These are phyloP conservation scores for Alternaria burnsii DNA, from an alignment of 2,329 filamentous ascomycete genomes.

Conservation along the genomic window DNA sequence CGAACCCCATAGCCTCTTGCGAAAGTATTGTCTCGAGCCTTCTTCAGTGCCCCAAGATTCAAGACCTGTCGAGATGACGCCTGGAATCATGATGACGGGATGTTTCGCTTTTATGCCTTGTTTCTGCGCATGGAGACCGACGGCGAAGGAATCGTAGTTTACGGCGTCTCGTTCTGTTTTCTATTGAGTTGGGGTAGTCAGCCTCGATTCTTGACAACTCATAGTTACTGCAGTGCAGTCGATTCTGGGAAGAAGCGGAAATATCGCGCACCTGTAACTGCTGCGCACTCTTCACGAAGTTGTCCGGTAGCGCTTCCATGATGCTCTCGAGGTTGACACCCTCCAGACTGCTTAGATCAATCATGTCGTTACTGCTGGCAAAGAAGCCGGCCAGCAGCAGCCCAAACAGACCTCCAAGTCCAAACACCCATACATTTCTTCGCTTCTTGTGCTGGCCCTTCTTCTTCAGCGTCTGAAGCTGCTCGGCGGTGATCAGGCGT, in stretches of 20 bases:
- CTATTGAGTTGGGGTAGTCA: constrained; percentile 55
- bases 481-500: constrained; percentile 61
- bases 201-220: constrained; percentile 12
- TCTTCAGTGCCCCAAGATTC: constrained; percentile 96
- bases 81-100: constrained; percentile 95
- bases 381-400: constrained; percentile 90
- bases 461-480: constrained; percentile 59
- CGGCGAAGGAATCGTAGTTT: constrained; percentile 91
- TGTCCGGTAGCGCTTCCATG: constrained; percentile 86
- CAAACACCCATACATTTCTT: constrained; percentile 82
- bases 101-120: constrained; percentile 85
- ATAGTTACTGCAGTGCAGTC: background rate
- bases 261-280: constrained; percentile 75
- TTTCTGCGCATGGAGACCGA: constrained; percentile 81
- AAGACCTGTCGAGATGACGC: constrained; percentile 95
- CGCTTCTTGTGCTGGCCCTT: constrained; percentile 66
- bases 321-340: constrained; percentile 83
- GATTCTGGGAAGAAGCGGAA: background rate
- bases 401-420: constrained; percentile 88
- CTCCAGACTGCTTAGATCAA: constrained; percentile 77
- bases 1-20: constrained; percentile 93
- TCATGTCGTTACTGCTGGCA: constrained; percentile 86
- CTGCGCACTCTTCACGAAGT: constrained; percentile 83
- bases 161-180: constrained; percentile 88
- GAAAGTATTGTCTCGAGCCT: constrained; percentile 86